Evolutionary conservation across 495 filamentous ascomycete genomes (phyloP).

Genomic region (Cairneyella variabilis): DNA sequence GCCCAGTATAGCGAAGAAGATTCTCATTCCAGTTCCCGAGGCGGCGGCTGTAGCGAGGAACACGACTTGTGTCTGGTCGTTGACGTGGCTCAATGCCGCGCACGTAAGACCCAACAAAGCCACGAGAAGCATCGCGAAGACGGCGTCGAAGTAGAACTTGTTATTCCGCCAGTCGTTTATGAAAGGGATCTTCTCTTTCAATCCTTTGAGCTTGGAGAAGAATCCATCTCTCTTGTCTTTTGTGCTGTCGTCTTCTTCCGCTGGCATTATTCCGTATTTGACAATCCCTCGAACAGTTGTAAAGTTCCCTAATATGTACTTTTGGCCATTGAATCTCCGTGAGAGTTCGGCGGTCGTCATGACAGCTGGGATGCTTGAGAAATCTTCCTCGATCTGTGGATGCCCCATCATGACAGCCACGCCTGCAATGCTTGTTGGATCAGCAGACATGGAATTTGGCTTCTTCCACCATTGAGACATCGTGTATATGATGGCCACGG

Average conservation of each 20-base stretch:
- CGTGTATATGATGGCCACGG: background rate
- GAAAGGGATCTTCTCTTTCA: slow-evolving; percentile 7
- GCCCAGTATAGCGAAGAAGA: slow-evolving; percentile 10
- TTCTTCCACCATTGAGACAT: slow-evolving; percentile 15
- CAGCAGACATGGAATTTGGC: slow-evolving; percentile 2
- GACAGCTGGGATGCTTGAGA: slow-evolving; percentile 20
- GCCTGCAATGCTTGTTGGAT: slow-evolving; percentile 29
- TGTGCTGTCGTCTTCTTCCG: slow-evolving; percentile 2
- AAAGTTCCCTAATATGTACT: slow-evolving; percentile 25
- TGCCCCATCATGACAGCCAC: slow-evolving; percentile 30
- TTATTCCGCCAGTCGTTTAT: slow-evolving; percentile 20
- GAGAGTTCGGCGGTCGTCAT: slow-evolving; percentile 18
- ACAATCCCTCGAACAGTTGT: slow-evolving; percentile 10
- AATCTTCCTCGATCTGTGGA: slow-evolving; percentile 25
- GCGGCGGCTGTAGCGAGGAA: slow-evolving; percentile 12
- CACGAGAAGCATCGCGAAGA: slow-evolving; percentile 7
- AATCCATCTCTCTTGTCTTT: background rate
- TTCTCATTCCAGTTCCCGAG: slow-evolving; percentile 9
- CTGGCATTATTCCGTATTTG: slow-evolving; percentile 29
- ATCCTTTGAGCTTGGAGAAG: slow-evolving; percentile 2
- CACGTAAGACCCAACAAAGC: slow-evolving; percentile 6
- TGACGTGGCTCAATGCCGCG: slow-evolving; percentile 1
- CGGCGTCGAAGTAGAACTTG: slow-evolving; percentile 8
- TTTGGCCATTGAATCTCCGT: slow-evolving; percentile 16
- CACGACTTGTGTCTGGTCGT: slow-evolving; percentile 5